phyloP scores from a whole-genome alignment of 2,329 filamentous ascomycete genomes.

The Onygena corvina region DNA sequence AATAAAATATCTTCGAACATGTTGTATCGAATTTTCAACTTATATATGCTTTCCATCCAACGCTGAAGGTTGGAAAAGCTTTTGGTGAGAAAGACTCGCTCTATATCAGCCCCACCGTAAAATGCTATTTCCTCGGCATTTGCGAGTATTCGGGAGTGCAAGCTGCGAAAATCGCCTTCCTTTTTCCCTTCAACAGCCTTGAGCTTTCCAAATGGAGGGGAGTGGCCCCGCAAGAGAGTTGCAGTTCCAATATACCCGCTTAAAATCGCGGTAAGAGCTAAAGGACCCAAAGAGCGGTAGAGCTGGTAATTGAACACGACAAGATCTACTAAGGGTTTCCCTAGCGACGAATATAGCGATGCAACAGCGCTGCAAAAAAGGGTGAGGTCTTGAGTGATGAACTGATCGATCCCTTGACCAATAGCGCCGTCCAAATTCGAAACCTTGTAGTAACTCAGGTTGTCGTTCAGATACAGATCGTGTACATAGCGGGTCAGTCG shows the following conservation, averaged over 20 bases:
- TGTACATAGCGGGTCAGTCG: constrained; percentile 92
- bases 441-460: constrained; percentile 92
- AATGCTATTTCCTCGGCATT: constrained; percentile 98
- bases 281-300: constrained; percentile 75
- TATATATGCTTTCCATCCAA: constrained; percentile 98
- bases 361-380: constrained; percentile 89
- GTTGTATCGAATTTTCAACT: constrained; percentile 94
- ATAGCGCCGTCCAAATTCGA: constrained; percentile 86
- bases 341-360: constrained; percentile 84
- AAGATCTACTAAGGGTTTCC: constrained; percentile 95
- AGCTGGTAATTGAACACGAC: constrained; percentile 98
- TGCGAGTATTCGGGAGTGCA: constrained; percentile 84
- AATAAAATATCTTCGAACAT: constrained; percentile 97
- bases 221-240: constrained; percentile 73
- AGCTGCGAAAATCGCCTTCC: constrained; percentile 84
- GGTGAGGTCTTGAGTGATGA: constrained; percentile 93
- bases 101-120: constrained; percentile 89
- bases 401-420: constrained; percentile 85
- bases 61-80: constrained; percentile 86
- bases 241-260: constrained; percentile 93
- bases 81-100: constrained; percentile 80
- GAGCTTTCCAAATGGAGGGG: constrained; percentile 89
- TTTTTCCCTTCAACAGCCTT: constrained; percentile 92
- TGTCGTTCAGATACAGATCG: constrained; percentile 88
- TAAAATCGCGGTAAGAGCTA: constrained; percentile 73